phyloP scores from a whole-genome alignment of 176 grass and related monocot genomes.

The Saccharum spontaneum region DNA sequence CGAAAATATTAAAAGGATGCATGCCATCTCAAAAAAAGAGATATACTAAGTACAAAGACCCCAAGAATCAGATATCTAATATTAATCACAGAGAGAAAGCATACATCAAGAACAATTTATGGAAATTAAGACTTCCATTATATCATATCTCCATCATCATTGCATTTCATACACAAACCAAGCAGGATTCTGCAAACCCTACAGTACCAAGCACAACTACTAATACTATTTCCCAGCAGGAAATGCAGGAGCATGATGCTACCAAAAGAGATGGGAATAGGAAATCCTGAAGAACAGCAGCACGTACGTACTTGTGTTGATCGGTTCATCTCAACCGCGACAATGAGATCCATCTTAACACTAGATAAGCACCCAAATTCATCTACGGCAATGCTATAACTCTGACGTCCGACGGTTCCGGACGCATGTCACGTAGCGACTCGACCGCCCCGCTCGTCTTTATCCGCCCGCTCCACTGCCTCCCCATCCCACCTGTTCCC shows the following conservation, averaged over 20 bases:
- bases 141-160: conserved; percentile 40
- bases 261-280: conserved; percentile 25
- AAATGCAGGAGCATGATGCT: conserved; percentile 4
- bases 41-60: no score
- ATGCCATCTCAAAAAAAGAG: no score
- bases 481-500: no score
- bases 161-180: conserved; percentile 49
- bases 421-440: no score
- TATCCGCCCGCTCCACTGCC: no score
- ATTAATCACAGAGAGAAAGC: neutral
- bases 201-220: conserved; percentile 36
- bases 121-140: conserved; percentile 29
- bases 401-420: no score
- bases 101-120: neutral
- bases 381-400: no score
- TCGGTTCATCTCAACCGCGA: conserved; percentile 12
- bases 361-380: no score
- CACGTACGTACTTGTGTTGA: conserved; percentile 19
- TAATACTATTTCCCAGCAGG: conserved; percentile 1
- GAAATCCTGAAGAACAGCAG: conserved; percentile 30
- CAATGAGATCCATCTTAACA: neutral
- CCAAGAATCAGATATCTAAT: neutral
- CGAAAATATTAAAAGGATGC: no score
- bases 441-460: no score
- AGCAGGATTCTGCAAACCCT: conserved; percentile 48